Conservation (phyloP, 192 early-diverging fungal species). For the Spizellomyces sp. region DNA sequence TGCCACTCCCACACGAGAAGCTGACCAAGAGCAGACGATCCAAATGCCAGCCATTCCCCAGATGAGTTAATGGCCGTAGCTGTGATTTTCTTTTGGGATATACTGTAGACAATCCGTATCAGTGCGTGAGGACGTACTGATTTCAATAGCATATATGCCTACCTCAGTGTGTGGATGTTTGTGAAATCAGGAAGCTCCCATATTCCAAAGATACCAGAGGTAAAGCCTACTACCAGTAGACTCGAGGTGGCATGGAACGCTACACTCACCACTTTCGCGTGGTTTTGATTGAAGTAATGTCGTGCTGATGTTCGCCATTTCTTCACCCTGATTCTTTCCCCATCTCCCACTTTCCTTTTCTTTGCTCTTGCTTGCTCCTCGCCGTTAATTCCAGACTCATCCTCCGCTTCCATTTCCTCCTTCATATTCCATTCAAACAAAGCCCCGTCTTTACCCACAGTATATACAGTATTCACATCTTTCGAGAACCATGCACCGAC, state of each 20-base stretch:
- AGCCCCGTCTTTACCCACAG: constrained; percentile 86
- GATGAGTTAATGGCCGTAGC: constrained; percentile 84
- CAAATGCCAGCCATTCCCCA: constrained; percentile 98
- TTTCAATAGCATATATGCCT: too few species aligned
- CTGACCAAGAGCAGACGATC: constrained; percentile 88
- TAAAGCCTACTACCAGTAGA: constrained; percentile 88
- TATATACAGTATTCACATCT: constrained; percentile 73
- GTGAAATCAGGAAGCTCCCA: constrained; percentile 96
- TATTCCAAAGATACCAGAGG: constrained; percentile 94
- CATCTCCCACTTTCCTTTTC: constrained; percentile 18
- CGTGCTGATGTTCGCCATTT: constrained; percentile 27
- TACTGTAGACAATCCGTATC: constrained; percentile 50
- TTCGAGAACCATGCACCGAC: constrained; percentile 82
- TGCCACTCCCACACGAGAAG: constrained; percentile 99
- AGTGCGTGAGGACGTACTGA: not conserved
- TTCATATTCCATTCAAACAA: constrained; percentile 73
- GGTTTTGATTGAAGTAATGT: constrained; percentile 82
- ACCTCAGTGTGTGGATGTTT: constrained; percentile 87
- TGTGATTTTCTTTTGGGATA: constrained; percentile 91
- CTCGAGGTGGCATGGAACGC: constrained; percentile 73
- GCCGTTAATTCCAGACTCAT: constrained; percentile 44
- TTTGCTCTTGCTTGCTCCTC: constrained; percentile 41
- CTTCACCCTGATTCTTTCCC: constrained; percentile 8
- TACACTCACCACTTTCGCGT: constrained; percentile 76
- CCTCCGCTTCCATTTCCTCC: constrained; percentile 38